phyloP scores from a whole-genome alignment of 805 yeast genomes.

The Saturnispora hagleri region DNA sequence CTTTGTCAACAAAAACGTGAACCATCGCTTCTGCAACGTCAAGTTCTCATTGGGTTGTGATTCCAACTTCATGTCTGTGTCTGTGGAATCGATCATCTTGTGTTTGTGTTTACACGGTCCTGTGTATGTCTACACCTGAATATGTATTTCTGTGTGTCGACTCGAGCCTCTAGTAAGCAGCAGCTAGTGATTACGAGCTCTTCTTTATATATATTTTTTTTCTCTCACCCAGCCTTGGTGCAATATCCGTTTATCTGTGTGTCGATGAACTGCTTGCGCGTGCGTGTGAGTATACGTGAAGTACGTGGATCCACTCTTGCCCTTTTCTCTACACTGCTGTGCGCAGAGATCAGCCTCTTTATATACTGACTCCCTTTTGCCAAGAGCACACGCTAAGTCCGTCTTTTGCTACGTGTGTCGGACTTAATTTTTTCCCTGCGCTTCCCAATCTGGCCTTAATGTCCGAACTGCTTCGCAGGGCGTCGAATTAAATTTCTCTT shows the following conservation, averaged over 20 bases:
- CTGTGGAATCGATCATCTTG: neutral
- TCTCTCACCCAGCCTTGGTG: neutral
- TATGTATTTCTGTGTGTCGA: neutral
- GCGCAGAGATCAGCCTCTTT: neutral
- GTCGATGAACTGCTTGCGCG: neutral
- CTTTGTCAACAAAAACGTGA: slow-evolving; percentile 41
- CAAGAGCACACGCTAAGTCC: neutral
- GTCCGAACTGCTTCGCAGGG: neutral
- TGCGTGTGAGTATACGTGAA: no score
- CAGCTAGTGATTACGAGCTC: neutral
- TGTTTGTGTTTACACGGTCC: neutral
- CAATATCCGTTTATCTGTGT: neutral
- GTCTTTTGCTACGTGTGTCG: neutral
- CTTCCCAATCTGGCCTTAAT: neutral
- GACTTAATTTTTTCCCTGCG: neutral
- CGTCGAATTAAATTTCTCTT: neutral
- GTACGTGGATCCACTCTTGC: neutral
- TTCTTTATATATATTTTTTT: neutral
- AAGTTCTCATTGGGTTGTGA: slow-evolving; percentile 3
- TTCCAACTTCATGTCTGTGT: slow-evolving; percentile 1
- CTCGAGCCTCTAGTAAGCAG: neutral
- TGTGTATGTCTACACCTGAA: neutral
- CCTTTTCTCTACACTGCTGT: no score
- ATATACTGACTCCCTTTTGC: neutral
- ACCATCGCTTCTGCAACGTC: slow-evolving; percentile 35